phyloP scores from a whole-genome alignment of 345 rosid genomes.

The Lagerstroemia speciosa region DNA sequence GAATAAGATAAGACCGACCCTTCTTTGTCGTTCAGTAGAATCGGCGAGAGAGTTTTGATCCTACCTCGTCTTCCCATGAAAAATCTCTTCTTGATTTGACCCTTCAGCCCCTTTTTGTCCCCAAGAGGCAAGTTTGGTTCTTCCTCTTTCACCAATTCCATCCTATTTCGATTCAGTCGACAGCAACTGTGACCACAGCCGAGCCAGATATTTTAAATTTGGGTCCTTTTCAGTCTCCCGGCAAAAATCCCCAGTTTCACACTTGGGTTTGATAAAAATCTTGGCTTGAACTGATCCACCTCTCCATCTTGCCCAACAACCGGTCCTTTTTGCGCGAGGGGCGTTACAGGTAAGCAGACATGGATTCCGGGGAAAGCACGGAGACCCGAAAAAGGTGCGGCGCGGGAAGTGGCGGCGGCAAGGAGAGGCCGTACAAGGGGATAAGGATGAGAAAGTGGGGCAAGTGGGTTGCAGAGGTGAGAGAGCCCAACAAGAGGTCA shows the following conservation, averaged over 20 bases:
- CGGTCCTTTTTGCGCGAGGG: background rate
- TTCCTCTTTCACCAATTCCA: too few relatives aligned
- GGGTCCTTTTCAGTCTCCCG: background rate
- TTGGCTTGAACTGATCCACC: background rate
- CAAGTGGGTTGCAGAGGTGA: constrained; percentile 98
- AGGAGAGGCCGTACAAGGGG: constrained; percentile 69
- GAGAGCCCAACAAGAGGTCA: constrained; percentile 92
- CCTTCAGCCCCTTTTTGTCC: background rate
- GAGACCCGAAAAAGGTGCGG: constrained; percentile 17
- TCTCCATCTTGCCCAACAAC: background rate
- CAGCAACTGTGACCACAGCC: background rate
- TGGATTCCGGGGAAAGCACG: constrained; percentile 7
- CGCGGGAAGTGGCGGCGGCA: constrained; percentile 9
- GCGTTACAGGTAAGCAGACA: too few relatives aligned
- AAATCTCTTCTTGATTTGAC: background rate
- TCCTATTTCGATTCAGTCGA: background rate
- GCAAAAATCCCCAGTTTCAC: background rate
- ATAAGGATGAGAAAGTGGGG: constrained; percentile 99
- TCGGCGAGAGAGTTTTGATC: background rate
- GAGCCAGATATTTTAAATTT: background rate
- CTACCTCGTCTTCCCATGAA: too few relatives aligned
- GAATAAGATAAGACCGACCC: background rate
- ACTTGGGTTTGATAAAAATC: background rate
- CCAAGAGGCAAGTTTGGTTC: background rate
- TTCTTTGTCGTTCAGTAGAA: background rate